A percentile compares a stretch with the other conserved stretches of the same genome.
Conservation (phyloP, 345 rosid species). For the Iberis pinnata region DNA sequence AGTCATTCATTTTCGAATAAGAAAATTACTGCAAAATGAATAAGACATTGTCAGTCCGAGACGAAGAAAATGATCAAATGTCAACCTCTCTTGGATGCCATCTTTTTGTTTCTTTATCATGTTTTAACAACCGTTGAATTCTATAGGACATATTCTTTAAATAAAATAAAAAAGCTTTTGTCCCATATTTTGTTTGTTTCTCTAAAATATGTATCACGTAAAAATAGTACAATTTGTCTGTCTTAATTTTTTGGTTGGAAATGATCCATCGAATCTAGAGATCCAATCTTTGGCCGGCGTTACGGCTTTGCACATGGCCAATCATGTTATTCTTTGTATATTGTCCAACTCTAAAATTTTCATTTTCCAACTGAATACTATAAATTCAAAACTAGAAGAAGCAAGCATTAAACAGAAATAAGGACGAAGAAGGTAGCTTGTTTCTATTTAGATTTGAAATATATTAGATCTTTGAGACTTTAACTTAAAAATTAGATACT, state of each 20-base stretch:
- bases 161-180: not conserved
- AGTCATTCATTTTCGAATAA: too few species aligned
- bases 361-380: too few species aligned
- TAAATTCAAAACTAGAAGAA: too few species aligned
- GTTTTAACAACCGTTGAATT: not conserved
- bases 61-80: not conserved
- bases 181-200: not conserved
- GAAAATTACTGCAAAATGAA: too few species aligned
- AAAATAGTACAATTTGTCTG: not conserved
- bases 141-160: not conserved
- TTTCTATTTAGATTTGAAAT: too few species aligned
- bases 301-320: not conserved
- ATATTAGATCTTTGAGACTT: too few species aligned
- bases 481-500: too few species aligned
- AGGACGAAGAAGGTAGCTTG: too few species aligned
- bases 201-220: too few species aligned
- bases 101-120: not conserved
- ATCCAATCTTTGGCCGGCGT: not conserved
- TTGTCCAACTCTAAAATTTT: not conserved
- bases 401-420: too few species aligned
- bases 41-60: too few species aligned
- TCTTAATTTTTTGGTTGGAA: not conserved
- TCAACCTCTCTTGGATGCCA: constrained; percentile 10
- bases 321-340: not conserved
- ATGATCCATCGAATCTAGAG: not conserved